Evolutionary conservation across 2,329 filamentous ascomycete species (phyloP), one percentile per base, ranked within the genome.

Genomic region (Zasmidium citrigriseum): DNA sequence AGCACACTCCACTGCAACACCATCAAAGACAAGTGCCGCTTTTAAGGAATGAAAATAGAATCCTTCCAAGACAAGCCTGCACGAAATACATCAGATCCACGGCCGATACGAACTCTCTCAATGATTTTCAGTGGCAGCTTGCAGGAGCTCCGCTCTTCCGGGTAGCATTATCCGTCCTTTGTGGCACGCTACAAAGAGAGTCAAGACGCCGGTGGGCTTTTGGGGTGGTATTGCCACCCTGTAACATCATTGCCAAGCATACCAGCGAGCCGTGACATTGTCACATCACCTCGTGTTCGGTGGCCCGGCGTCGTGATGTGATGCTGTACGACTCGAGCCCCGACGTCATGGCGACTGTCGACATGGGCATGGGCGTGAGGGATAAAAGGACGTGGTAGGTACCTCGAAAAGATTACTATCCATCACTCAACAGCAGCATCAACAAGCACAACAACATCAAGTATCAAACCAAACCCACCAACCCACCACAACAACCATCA

Each of bases 401-500:
- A 24, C 38, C 50, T 10, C 20, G 11, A 21, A 22, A 44, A 20
- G 21, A 18, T 20, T 44, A n/a, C 27, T 45, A 11, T 18, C 25
- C 34, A 24, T 45, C 29, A 44, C n/a, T 4, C 12, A 52, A n/a
- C 49, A 52, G 23, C 12, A 27, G 21, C 49, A 41, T 21, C 49
- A 41, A 20, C 49, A 52, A 34, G 20, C 11, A 38, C 5, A 2
- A 21, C 5, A 41, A 25, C 3, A 38, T 22, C 49, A 41, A 41
- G 11, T n/a, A 7, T 27, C 48, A 50, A 38, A 20, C 27, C 49
- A 27, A 54, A 46, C 52, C 24, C 51, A 45, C 24, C 52, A 46
- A 54, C 38, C 5, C 38, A 16, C 23, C 38, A 16, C 16, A 24
- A 49, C 25, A n/a, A 23, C 60, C 48, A 57, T 47, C 63, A 69